Evolutionary conservation across 2,329 filamentous ascomycete species (phyloP).

Genomic region (Coniochaeta sp.): DNA sequence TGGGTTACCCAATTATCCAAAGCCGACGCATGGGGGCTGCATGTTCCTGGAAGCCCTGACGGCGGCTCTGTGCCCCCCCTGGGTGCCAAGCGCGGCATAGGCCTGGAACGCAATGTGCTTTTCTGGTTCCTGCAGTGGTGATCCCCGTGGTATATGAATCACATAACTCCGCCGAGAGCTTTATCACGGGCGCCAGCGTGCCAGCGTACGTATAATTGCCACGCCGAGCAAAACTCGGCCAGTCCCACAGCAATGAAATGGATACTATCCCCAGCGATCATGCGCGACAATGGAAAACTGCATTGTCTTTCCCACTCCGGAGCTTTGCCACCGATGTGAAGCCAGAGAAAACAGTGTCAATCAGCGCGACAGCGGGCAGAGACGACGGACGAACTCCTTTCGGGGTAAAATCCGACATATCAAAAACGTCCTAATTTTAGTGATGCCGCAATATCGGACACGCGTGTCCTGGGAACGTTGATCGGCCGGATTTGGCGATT

Average conservation of each 20-base stretch:
- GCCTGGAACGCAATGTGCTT: not conserved
- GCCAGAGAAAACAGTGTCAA: not conserved
- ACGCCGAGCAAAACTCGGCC: not conserved
- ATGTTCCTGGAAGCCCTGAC: not conserved
- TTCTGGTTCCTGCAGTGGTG: constrained; percentile 1
- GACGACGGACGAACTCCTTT: not conserved
- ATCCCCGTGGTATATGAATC: not conserved
- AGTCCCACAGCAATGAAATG: not conserved
- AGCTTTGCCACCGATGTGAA: not conserved
- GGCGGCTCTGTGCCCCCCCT: not conserved
- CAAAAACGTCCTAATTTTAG: not conserved
- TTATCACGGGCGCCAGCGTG: not conserved
- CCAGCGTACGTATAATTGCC: too few relatives aligned
- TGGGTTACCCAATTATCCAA: not conserved
- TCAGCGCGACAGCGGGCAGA: not conserved
- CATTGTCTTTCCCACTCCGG: not conserved
- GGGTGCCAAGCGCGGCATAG: not conserved
- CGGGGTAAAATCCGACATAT: not conserved
- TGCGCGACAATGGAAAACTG: not conserved
- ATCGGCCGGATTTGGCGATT: not conserved
- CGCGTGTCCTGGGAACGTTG: not conserved
- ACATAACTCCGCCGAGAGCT: not conserved
- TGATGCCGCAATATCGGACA: not conserved
- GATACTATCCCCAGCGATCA: not conserved
- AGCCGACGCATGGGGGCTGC: not conserved